Conservation (phyloP, 345 rosid species). For the Populus pruinosa region DNA sequence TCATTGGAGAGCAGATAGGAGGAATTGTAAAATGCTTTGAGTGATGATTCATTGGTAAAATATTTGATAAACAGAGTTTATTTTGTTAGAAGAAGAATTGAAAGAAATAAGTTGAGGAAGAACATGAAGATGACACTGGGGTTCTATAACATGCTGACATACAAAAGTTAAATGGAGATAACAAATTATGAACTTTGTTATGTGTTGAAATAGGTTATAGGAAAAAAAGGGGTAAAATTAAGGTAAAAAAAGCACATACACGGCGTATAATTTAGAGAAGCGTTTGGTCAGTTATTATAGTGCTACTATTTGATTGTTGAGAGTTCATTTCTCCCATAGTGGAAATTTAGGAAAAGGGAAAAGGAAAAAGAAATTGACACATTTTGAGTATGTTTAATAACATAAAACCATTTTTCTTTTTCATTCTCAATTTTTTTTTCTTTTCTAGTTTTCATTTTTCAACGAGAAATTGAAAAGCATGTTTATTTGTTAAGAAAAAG, state of each 20-base stretch:
- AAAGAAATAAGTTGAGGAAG: neutral
- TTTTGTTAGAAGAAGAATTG: neutral
- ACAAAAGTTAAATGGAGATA: neutral
- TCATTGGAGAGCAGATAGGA: neutral
- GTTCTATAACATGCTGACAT: neutral
- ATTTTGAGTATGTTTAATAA: no score
- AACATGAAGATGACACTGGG: neutral
- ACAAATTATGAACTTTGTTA: neutral
- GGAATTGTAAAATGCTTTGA: neutral
- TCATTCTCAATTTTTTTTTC: no score
- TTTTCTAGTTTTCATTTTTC: no score
- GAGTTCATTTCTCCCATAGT: neutral
- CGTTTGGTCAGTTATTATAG: neutral
- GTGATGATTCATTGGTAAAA: neutral
- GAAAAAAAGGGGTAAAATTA: neutral
- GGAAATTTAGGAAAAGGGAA: neutral
- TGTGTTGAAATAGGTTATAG: no score
- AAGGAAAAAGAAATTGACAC: neutral
- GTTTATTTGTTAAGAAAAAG: no score
- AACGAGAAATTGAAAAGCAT: no score
- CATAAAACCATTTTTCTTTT: no score
- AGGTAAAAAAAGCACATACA: neutral
- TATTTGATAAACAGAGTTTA: neutral
- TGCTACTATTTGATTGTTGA: neutral
- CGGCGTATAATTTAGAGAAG: neutral